Percentiles rank a stretch among this genome's conserved stretches.
Conservation (phyloP, 2,329 filamentous ascomycete species). For the Aquanectria penicillioides region DNA sequence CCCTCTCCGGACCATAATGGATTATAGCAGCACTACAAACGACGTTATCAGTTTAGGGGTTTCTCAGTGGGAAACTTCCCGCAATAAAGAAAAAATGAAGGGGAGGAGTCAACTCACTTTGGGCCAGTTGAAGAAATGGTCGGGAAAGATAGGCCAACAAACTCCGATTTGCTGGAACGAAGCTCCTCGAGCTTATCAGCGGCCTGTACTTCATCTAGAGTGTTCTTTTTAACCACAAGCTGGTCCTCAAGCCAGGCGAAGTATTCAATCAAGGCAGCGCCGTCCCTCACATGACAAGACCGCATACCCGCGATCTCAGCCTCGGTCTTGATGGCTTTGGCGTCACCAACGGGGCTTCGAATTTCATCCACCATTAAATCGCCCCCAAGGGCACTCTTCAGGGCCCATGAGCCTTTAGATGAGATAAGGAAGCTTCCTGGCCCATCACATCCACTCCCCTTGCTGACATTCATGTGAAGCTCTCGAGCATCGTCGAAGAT, state of each 20-base stretch:
- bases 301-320: slow-evolving; percentile 92
- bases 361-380: slow-evolving; percentile 86
- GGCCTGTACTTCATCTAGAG: slow-evolving; percentile 88
- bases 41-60: slow-evolving; percentile 8
- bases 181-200: slow-evolving; percentile 89
- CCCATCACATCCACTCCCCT: slow-evolving; percentile 47
- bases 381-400: slow-evolving; percentile 86
- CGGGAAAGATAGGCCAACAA: slow-evolving; percentile 90
- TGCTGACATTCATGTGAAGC: slow-evolving; percentile 57
- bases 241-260: slow-evolving; percentile 98
- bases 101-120: slow-evolving; percentile 57
- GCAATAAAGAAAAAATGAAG: background rate
- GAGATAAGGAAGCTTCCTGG: slow-evolving; percentile 83
- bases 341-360: slow-evolving; percentile 86
- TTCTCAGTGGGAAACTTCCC: background rate
- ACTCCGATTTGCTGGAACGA: slow-evolving; percentile 75
- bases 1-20: slow-evolving; percentile 90
- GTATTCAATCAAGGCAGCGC: slow-evolving; percentile 88
- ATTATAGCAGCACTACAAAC: slow-evolving; percentile 84
- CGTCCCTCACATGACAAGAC: slow-evolving; percentile 91
- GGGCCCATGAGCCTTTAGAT: slow-evolving; percentile 90
- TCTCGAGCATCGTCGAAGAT: slow-evolving; percentile 83
- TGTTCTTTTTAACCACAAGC: slow-evolving; percentile 75
- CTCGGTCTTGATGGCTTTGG: slow-evolving; percentile 95
- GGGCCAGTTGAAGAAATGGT: slow-evolving; percentile 96